A percentile compares a stretch with the other conserved stretches of the same genome.
Evolutionary conservation across 1,284 basidiomycete species (phyloP).

Genomic region (Mycena sp.): DNA sequence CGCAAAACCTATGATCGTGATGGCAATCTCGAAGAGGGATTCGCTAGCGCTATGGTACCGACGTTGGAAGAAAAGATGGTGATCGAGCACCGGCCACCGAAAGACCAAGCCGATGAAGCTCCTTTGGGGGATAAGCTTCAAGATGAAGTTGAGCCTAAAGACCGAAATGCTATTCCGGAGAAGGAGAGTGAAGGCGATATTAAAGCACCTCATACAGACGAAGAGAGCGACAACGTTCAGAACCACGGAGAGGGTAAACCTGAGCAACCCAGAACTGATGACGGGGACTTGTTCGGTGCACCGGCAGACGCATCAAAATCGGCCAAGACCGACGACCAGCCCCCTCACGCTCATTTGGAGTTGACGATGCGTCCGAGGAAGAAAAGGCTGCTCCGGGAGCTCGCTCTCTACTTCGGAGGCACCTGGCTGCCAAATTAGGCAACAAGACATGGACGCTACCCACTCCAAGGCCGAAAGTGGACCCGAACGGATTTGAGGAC

Average conservation of each 20-base stretch:
- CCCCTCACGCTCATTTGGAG: conserved; percentile 54
- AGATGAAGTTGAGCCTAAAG: not conserved
- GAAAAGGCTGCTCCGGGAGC: conserved; percentile 61
- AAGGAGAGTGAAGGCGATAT: not conserved
- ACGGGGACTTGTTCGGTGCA: conserved; percentile 58
- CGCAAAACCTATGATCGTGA: conserved; percentile 63
- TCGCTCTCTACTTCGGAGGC: conserved; percentile 62
- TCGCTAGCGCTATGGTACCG: conserved; percentile 73
- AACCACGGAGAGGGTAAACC: conserved; percentile 8
- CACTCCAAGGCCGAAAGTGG: conserved; percentile 74
- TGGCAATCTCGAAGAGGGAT: conserved; percentile 63
- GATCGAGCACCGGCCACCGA: conserved; percentile 48
- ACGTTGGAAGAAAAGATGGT: conserved; percentile 78
- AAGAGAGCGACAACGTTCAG: not conserved
- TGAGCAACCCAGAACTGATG: conserved; percentile 48
- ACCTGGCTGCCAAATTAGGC: conserved; percentile 62
- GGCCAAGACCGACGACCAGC: conserved; percentile 54
- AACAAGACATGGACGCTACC: conserved; percentile 69
- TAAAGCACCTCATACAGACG: conserved; percentile 7
- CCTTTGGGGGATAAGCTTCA: conserved; percentile 25
- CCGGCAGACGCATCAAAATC: conserved; percentile 63
- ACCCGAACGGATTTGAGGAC: conserved; percentile 86
- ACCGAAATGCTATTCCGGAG: not conserved
- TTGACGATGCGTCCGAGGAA: conserved; percentile 59
- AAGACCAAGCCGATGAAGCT: conserved; percentile 33